phyloP scores from a whole-genome alignment of 2,329 filamentous ascomycete species.

The Calonectria fujianensis region DNA sequence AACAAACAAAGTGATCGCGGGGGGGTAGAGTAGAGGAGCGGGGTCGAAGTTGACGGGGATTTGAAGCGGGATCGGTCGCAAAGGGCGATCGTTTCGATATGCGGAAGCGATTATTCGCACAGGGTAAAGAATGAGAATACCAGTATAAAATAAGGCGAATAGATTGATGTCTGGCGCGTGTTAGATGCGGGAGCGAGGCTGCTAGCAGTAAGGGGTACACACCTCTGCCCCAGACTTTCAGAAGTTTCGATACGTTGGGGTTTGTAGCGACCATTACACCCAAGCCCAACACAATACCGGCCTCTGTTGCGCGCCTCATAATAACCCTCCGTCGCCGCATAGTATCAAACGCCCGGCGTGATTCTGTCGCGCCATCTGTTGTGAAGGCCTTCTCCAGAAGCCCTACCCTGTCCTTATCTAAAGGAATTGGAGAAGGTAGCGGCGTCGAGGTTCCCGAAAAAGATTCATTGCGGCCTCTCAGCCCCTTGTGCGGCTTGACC shows the following conservation, averaged over 20 bases:
- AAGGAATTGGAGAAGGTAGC: slow-evolving; percentile 67
- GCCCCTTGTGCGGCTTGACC: slow-evolving; percentile 83
- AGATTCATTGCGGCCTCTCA: slow-evolving; percentile 76
- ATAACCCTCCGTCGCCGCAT: slow-evolving; percentile 70
- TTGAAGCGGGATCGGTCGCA: slow-evolving; percentile 64
- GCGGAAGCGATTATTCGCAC: slow-evolving; percentile 73
- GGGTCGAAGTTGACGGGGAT: slow-evolving; percentile 91
- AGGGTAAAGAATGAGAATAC: slow-evolving; percentile 74
- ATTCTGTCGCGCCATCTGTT: slow-evolving; percentile 43
- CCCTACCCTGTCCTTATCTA: slow-evolving; percentile 64
- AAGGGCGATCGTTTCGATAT: slow-evolving; percentile 62
- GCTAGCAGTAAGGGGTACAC: slow-evolving; percentile 40
- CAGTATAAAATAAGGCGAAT: slow-evolving; percentile 59
- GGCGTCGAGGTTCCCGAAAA: slow-evolving; percentile 75
- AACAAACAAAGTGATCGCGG: slow-evolving; percentile 83
- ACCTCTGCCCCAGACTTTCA: slow-evolving; percentile 71
- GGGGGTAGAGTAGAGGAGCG: slow-evolving; percentile 91
- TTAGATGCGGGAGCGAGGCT: slow-evolving; percentile 12
- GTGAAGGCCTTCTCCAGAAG: slow-evolving; percentile 46
- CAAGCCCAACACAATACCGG: slow-evolving; percentile 70
- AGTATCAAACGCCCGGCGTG: slow-evolving; percentile 50
- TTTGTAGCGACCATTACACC: slow-evolving; percentile 70
- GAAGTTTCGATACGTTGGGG: slow-evolving; percentile 65
- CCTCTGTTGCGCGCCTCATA: slow-evolving; percentile 71
- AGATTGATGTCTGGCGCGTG: slow-evolving; percentile 65